Percentiles rank a stretch among this genome's conserved stretches.
phyloP scores from a whole-genome alignment of 2,329 filamentous ascomycete genomes.

The Penicillium sp. region DNA sequence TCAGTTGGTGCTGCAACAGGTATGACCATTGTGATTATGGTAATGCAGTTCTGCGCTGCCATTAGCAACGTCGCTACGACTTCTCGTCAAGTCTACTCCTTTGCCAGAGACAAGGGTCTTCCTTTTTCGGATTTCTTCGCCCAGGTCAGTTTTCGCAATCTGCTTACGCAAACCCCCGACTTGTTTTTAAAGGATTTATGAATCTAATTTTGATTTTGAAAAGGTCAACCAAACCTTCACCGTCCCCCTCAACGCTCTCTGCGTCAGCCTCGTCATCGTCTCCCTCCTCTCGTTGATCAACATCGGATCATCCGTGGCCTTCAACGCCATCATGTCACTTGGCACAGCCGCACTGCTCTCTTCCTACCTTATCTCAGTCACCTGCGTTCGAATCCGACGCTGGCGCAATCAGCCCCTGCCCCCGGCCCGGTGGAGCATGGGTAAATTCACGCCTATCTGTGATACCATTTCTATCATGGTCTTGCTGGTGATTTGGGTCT shows the following conservation, averaged over 20 bases:
- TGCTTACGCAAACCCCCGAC: no score
- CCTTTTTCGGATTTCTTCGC: constrained; percentile 43
- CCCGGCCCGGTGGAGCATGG: constrained; percentile 49
- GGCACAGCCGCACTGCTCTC: constrained; percentile 45
- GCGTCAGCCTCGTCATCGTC: constrained; percentile 48
- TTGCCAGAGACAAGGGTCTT: constrained; percentile 48
- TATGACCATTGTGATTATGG: constrained; percentile 54
- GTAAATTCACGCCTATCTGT: constrained; percentile 47
- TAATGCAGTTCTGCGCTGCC: constrained; percentile 53
- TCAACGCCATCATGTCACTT: constrained; percentile 49
- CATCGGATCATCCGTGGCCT: constrained; percentile 51
- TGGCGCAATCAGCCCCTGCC: constrained; percentile 46
- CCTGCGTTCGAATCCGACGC: constrained; percentile 50
- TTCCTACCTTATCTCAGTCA: constrained; percentile 51
- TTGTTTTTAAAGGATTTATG: neutral
- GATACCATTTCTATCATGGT: constrained; percentile 46
- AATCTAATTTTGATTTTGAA: neutral
- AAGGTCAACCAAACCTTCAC: constrained; percentile 43
- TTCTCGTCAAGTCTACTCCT: constrained; percentile 60
- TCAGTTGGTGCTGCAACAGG: constrained; percentile 52
- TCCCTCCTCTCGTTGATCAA: constrained; percentile 55
- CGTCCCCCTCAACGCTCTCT: constrained; percentile 52
- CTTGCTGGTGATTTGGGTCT: constrained; percentile 44
- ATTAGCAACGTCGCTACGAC: constrained; percentile 60
- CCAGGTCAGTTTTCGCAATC: constrained; percentile 32